Evolutionary conservation across 2,329 filamentous ascomycete genomes (phyloP).

Genomic region (Fusarium brachygibbosum): DNA sequence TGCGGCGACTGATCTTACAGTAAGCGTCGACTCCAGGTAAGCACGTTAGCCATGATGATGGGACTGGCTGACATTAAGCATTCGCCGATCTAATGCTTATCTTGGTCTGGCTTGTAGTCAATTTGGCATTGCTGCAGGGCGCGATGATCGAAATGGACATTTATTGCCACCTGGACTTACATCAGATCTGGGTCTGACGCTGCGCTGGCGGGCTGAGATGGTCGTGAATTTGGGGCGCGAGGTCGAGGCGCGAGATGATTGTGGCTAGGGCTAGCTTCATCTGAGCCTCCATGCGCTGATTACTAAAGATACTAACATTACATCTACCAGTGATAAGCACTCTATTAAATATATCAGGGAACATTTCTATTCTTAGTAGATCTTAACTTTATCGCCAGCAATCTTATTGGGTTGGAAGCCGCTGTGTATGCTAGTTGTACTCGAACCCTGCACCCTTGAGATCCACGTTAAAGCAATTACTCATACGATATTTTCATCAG

Average conservation of each 20-base stretch:
- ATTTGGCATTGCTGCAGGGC: neutral
- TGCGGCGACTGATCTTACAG: neutral
- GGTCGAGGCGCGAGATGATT: neutral
- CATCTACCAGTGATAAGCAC: too few species aligned
- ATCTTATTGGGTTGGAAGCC: too few species aligned
- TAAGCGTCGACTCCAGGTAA: neutral
- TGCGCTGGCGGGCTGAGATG: neutral
- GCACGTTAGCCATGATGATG: neutral
- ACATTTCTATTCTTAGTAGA: too few species aligned
- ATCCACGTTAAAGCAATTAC: too few species aligned
- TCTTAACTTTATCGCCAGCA: too few species aligned
- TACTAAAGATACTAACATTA: neutral
- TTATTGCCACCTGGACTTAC: neutral
- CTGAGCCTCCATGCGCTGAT: neutral
- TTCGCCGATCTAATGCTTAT: neutral
- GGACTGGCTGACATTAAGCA: neutral
- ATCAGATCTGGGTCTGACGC: neutral
- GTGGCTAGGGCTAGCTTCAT: neutral
- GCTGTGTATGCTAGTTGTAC: too few species aligned
- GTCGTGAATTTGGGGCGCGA: neutral
- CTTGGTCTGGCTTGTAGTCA: neutral
- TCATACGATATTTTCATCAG: neutral
- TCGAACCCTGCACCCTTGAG: too few species aligned
- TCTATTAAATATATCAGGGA: too few species aligned
- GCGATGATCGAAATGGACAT: neutral